A percentile compares a stretch with the other conserved stretches of the same genome.
These are phyloP conservation scores for Penicillium sp. DNA, from an alignment of 2,329 filamentous ascomycete genomes.

Conservation along the genomic window DNA sequence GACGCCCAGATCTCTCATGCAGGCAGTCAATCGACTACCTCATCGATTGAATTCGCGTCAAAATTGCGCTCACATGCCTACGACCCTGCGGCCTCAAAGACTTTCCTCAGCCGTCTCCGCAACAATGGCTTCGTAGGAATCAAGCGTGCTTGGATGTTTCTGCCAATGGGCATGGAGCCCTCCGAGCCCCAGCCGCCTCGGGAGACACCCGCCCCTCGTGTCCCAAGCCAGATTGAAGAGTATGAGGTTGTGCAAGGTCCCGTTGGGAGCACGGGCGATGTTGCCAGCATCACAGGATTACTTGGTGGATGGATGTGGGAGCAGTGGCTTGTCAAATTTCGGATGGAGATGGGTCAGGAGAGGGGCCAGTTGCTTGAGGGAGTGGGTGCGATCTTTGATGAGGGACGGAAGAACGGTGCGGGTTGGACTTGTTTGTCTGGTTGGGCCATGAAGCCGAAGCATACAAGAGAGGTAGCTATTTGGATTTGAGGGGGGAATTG, in stretches of 20 bases:
- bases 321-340: conserved; percentile 87
- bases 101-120: conserved; percentile 72
- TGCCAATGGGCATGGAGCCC: conserved; percentile 70
- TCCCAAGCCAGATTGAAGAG: conserved; percentile 43
- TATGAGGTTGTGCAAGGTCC: conserved; percentile 59
- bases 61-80: conserved; percentile 87
- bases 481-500: background rate
- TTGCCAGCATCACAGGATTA: conserved; percentile 75
- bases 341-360: conserved; percentile 78
- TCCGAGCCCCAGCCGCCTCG: conserved; percentile 48
- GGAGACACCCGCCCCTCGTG: conserved; percentile 38
- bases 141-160: conserved; percentile 82
- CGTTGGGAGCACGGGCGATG: conserved; percentile 68
- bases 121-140: conserved; percentile 76
- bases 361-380: conserved; percentile 55
- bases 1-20: conserved; percentile 89
- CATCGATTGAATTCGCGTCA: conserved; percentile 89
- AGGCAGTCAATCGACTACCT: conserved; percentile 74
- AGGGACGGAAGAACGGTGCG: conserved; percentile 57
- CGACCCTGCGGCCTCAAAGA: conserved; percentile 78
- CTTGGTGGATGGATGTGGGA: conserved; percentile 92
- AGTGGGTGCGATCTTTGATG: conserved; percentile 59
- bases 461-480: background rate
- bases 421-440: conserved; percentile 63
- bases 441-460: conserved; percentile 55